Evolutionary conservation across 805 yeast genomes (phyloP).

Genomic region (Candida vartiovaarae): DNA sequence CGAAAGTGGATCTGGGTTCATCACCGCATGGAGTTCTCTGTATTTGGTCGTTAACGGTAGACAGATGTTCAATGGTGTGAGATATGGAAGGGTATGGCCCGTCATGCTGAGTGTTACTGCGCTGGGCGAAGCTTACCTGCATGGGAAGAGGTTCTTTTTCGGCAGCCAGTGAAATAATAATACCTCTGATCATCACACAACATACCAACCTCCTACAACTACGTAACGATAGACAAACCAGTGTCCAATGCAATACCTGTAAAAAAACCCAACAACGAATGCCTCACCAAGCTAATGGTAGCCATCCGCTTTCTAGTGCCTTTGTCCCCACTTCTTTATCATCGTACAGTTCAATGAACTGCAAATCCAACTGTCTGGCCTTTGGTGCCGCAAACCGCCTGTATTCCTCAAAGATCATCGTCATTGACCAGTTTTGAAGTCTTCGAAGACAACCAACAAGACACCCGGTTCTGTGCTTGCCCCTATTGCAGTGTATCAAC

Average conservation of each 20-base stretch:
- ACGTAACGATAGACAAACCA: too few species aligned
- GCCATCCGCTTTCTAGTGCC: conserved; percentile 47
- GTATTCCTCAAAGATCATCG: conserved; percentile 94
- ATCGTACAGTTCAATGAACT: conserved; percentile 86
- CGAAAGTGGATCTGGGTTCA: conserved; percentile 74
- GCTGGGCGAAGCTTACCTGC: conserved; percentile 51
- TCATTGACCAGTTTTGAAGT: conserved; percentile 85
- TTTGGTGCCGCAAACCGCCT: conserved; percentile 92
- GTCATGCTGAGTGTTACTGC: conserved; percentile 52
- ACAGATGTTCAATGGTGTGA: conserved; percentile 42
- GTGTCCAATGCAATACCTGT: too few species aligned
- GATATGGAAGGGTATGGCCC: conserved; percentile 58
- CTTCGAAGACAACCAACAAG: conserved; percentile 87
- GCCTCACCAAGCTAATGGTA: conserved; percentile 62
- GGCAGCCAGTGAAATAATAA: background rate
- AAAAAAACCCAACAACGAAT: too few species aligned
- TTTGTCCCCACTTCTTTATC: conserved; percentile 50
- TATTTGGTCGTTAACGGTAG: conserved; percentile 68
- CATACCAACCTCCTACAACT: too few species aligned
- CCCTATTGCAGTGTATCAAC: conserved; percentile 90
- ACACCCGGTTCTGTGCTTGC: conserved; percentile 96
- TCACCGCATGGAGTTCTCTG: conserved; percentile 73
- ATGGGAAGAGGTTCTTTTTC: conserved; percentile 63
- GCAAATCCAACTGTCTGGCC: conserved; percentile 92
- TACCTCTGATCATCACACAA: too few species aligned